phyloP scores from a whole-genome alignment of 805 yeast species.

The Sugiyamaella floridensis region DNA sequence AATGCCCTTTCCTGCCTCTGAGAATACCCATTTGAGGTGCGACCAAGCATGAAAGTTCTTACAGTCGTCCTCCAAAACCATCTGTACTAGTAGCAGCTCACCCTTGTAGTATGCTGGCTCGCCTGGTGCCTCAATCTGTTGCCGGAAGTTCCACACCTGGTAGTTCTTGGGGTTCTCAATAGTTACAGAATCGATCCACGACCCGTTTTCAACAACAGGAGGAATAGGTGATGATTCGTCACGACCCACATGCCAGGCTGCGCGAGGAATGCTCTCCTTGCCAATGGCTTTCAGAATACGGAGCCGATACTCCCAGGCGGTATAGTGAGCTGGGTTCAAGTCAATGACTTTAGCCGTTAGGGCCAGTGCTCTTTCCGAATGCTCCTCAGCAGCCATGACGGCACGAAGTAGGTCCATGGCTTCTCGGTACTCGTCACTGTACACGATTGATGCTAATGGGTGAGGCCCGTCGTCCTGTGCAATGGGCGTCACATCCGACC shows the following conservation, averaged over 20 bases:
- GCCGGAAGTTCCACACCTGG: slow-evolving; percentile 96
- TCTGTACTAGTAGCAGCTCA: slow-evolving; percentile 59
- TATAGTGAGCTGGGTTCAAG: slow-evolving; percentile 81
- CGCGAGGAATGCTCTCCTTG: slow-evolving; percentile 28
- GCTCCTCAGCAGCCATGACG: slow-evolving; percentile 51
- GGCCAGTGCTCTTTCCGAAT: slow-evolving; percentile 61
- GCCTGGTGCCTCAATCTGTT: slow-evolving; percentile 42
- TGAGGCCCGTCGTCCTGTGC: slow-evolving; percentile 24
- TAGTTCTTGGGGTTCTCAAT: slow-evolving; percentile 79
- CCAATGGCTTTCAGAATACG: slow-evolving; percentile 26
- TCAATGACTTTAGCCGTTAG: slow-evolving; percentile 59
- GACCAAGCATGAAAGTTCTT: slow-evolving; percentile 98
- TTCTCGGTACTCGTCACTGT: slow-evolving; percentile 62
- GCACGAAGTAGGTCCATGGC: slow-evolving; percentile 58
- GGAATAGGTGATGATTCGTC: slow-evolving; percentile 8
- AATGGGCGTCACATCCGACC: slow-evolving; percentile 29
- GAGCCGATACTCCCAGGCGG: slow-evolving; percentile 59
- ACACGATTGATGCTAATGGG: slow-evolving; percentile 39
- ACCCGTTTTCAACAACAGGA: slow-evolving; percentile 44
- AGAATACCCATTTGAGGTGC: slow-evolving; percentile 75
- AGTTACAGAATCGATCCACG: slow-evolving; percentile 75
- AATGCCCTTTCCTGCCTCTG: not conserved
- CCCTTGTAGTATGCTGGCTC: slow-evolving; percentile 30
- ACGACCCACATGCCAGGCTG: slow-evolving; percentile 8
- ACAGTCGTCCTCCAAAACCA: slow-evolving; percentile 69